Percentiles rank a stretch among this genome's conserved stretches.
Evolutionary conservation across 179 eudicot species (phyloP).

Genomic region (Vitellaria paradoxa): DNA sequence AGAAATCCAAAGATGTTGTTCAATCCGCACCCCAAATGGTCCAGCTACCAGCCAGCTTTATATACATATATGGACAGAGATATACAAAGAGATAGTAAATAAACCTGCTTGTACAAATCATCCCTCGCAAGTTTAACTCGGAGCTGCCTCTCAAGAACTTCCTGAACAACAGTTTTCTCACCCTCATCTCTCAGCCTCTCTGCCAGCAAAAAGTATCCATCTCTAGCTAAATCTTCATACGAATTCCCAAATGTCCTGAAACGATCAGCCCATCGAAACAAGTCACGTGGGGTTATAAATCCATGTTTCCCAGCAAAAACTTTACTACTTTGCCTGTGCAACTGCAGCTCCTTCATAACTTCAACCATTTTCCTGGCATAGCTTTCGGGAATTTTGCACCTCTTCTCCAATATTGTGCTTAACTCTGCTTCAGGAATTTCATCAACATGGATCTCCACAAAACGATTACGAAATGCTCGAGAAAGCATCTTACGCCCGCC

Average conservation of each 20-base stretch:
- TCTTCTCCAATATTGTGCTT: slow-evolving; percentile 60
- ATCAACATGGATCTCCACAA: slow-evolving; percentile 97
- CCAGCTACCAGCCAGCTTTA: background rate
- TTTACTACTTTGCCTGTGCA: slow-evolving; percentile 89
- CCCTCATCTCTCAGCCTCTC: slow-evolving; percentile 85
- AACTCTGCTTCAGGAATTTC: slow-evolving; percentile 90
- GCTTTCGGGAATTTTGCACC: slow-evolving; percentile 71
- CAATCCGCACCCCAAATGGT: background rate
- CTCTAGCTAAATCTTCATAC: slow-evolving; percentile 73
- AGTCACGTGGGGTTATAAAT: slow-evolving; percentile 94
- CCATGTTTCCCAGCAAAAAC: slow-evolving; percentile 99
- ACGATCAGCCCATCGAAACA: slow-evolving; percentile 95
- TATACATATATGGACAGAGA: background rate
- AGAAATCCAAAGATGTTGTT: background rate
- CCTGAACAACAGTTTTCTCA: slow-evolving; percentile 74
- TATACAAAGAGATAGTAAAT: background rate
- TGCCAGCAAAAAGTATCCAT: slow-evolving; percentile 89
- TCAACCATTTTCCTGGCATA: slow-evolving; percentile 85
- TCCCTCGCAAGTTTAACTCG: slow-evolving; percentile 44
- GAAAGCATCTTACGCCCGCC: slow-evolving; percentile 99
- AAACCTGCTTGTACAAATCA: slow-evolving; percentile 71
- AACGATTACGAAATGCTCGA: slow-evolving; percentile 97
- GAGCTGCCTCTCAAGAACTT: slow-evolving; percentile 72
- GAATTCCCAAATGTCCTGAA: slow-evolving; percentile 54
- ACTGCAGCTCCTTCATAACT: slow-evolving; percentile 92